Evolutionary conservation across 2,329 filamentous ascomycete species (phyloP), one percentile per base, ranked within the genome.

Genomic region (Phaeomoniella chlamydospora): DNA sequence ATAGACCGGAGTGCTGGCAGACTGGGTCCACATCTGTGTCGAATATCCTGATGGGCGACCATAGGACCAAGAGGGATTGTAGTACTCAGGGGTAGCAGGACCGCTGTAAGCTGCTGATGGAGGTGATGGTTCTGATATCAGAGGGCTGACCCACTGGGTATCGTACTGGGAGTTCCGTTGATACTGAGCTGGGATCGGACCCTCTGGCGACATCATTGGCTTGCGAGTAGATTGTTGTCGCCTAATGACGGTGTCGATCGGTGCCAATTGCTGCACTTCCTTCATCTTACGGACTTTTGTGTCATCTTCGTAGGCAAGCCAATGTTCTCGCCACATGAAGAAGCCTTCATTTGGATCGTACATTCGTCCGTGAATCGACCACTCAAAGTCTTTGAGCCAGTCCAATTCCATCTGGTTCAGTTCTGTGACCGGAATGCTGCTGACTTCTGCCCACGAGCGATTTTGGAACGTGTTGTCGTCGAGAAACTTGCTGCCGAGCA

Each of bases 381-480:
- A 94, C 47, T 75, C 69, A 54, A 92, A 90, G 30, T 78, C 77
- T 37, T 74, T 68, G 29, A 94, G 70, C 87, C 87, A 94, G 48
- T 92, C 80, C 49, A 80, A 74, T 64, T 94, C 87, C 55, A 93
- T 72, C 41, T 70, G 67, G 61, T 94, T 94, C 46, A 94, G 69
- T 52, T 94, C 85, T 2, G 71, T 61, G 14, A 94, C 85, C 18
- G 78, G 68, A 45, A 94, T 93, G 42, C 83, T 84, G 58, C 85
- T 94, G 36, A 94, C 87, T 53, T 94, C 87, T 4, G 87, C 84
- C 87, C 87, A 94, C 1, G 87, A 94, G 37, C 84, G 80, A 62
- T 94, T 94, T 68, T 94, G 87, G 61, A 94, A 94, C 4, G 87
- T 94, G 61, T 94, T 94, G 67, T 94, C 87, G 51, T 94, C 87